Evolutionary conservation across 352 stramenopile genomes (phyloP).

Genomic region (Paralagenidium karlingii): DNA sequence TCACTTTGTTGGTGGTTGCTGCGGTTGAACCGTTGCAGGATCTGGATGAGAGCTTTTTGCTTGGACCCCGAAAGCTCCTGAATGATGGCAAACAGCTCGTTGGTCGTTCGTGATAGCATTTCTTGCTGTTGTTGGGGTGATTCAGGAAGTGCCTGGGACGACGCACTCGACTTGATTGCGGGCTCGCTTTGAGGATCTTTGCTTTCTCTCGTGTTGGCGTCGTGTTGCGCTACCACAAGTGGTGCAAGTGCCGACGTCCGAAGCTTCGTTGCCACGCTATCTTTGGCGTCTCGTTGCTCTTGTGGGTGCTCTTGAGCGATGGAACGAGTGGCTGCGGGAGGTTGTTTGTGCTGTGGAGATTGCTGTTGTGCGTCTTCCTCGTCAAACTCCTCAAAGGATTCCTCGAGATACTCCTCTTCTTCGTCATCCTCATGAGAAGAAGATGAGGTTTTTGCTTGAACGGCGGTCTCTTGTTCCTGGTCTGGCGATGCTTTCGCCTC

Average conservation of each 20-base stretch:
- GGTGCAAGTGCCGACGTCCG: too few species aligned
- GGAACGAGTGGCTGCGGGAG: too few species aligned
- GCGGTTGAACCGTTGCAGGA: conserved; percentile 47
- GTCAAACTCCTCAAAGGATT: conserved; percentile 79
- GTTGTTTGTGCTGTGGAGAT: too few species aligned
- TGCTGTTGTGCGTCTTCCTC: too few species aligned
- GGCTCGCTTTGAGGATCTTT: neutral
- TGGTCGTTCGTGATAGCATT: conserved; percentile 40
- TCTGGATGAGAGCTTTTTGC: conserved; percentile 36
- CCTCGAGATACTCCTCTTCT: conserved; percentile 61
- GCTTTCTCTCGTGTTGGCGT: neutral
- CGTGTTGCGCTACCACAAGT: neutral
- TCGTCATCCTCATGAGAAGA: too few species aligned
- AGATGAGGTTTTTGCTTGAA: too few species aligned
- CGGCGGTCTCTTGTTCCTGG: neutral
- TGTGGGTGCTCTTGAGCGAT: neutral
- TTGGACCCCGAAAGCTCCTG: conserved; percentile 58
- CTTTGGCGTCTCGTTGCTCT: neutral
- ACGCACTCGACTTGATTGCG: too few species aligned
- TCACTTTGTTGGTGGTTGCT: conserved; percentile 40
- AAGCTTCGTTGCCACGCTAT: neutral
- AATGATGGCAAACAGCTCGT: conserved; percentile 46
- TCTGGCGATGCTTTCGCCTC: neutral
- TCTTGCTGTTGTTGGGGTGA: too few species aligned
- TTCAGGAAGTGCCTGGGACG: too few species aligned